These are phyloP conservation scores for Rhodotorula sp. DNA, from an alignment of 1,284 basidiomycete genomes.

Conservation along the genomic window DNA sequence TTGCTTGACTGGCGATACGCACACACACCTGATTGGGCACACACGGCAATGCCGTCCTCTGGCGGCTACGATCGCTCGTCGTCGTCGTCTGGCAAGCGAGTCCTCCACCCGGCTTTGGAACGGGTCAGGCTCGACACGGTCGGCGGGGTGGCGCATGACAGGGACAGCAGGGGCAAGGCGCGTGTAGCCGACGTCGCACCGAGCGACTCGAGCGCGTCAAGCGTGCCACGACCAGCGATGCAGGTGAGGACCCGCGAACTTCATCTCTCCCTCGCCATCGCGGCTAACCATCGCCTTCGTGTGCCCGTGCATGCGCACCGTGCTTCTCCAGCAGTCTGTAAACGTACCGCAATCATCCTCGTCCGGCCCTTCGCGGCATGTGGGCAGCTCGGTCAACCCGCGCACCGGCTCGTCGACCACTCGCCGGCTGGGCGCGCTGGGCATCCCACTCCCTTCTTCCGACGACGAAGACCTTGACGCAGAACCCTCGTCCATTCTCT, in stretches of 20 bases:
- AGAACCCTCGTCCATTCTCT: neutral
- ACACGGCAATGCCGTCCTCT: neutral
- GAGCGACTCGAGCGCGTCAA: neutral
- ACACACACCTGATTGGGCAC: neutral
- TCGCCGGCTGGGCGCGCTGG: constrained; percentile 21
- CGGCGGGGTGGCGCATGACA: neutral
- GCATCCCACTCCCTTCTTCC: constrained; percentile 25
- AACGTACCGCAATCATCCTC: neutral
- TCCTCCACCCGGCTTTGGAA: neutral
- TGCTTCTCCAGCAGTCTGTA: too few species aligned
- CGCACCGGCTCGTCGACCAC: neutral
- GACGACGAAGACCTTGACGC: neutral
- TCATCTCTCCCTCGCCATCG: neutral
- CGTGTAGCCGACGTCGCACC: neutral
- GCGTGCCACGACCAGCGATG: neutral
- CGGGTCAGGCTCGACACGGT: neutral
- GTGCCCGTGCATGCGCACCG: neutral
- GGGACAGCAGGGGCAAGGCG: constrained; percentile 1
- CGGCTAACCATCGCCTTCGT: neutral
- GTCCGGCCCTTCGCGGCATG: too few species aligned
- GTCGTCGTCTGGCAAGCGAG: neutral
- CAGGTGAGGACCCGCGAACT: neutral
- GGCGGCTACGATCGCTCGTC: neutral
- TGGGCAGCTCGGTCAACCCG: too few species aligned
- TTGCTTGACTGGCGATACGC: neutral